Evolutionary conservation across 805 yeast genomes (phyloP), one percentile per base, ranked within the genome.

Genomic region (Lipomyces sp.): DNA sequence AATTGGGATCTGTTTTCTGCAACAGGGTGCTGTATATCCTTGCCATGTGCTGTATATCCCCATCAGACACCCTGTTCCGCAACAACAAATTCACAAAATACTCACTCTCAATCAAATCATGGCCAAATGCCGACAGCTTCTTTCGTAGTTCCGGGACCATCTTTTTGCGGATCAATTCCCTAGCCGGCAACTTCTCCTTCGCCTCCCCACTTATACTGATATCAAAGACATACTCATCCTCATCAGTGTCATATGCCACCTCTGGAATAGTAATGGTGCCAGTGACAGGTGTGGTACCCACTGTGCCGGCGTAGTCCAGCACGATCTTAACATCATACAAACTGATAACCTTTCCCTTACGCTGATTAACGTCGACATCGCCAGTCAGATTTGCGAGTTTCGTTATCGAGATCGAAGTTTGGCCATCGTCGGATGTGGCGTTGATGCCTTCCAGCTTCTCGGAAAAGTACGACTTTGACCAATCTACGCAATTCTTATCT

Each of bases 291-390:
- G 78, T 80, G 10, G 75, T 80, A 8, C 77, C 79, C 33, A 74
- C 72, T 45, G 66, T 66, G 4, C 93, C 92, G 6, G 75, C 77
- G 73, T 87, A 85, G n/a, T 81, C 81, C 65, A 93, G 76, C 1
- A 84, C 86, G 59, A 93, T 67, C 68, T 87, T 84, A 75, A 95
- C 80, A 74, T 95, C 99, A 77, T 92, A 95, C 66, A 95, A 79
- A 3, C 96, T 90, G 73, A 95, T 93, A 33, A 94, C 96, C 77
- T 94, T 93, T 15, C 99, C 99, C 78, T 95, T 95, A 73, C 99
- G 87, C 80, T 95, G 99, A 72, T 92, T 89, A 37, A 95, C 98
- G 76, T 93, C 99, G 71, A 93, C 97, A 74, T 95, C 99, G 62
- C 99, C 99, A 73, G 90, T 97, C 29, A 94, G 83, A 18, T 85